A percentile compares a stretch with the other conserved stretches of the same genome.
These are phyloP conservation scores for Xylaria bambusicola DNA, from an alignment of 495 filamentous ascomycete species.

Conservation along the genomic window DNA sequence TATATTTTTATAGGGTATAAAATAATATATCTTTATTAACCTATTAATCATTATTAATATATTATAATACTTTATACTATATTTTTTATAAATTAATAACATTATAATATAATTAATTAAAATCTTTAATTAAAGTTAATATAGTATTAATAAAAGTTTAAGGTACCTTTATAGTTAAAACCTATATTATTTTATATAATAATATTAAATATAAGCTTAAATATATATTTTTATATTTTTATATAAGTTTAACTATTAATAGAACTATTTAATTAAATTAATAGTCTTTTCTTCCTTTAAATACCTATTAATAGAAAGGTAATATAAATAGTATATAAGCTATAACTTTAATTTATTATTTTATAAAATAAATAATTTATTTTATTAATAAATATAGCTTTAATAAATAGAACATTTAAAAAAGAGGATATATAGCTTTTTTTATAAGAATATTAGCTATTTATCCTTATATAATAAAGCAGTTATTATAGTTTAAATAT, in stretches of 20 bases:
- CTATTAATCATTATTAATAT: constrained; percentile 83
- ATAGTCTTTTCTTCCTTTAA: neutral
- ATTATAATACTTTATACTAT: constrained; percentile 25
- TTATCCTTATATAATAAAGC: too few relatives aligned
- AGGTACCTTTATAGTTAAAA: neutral
- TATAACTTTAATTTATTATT: neutral
- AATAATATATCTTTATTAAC: constrained; percentile 78
- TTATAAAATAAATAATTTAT: neutral
- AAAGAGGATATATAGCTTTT: neutral
- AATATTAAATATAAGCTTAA: neutral
- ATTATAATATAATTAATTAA: neutral
- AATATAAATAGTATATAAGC: neutral
- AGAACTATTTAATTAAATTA: neutral
- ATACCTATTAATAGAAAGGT: neutral
- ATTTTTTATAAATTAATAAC: neutral
- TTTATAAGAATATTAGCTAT: neutral
- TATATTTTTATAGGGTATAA: constrained; percentile 54
- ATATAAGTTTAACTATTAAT: neutral
- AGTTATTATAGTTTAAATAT: neutral
- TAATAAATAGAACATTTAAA: neutral
- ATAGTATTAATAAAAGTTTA: neutral
- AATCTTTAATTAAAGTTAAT: neutral
- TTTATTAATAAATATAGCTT: neutral
- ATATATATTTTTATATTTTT: neutral
- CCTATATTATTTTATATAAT: neutral